Evolutionary conservation across 495 filamentous ascomycete genomes (phyloP).

Genomic region (Xylaria scruposa): DNA sequence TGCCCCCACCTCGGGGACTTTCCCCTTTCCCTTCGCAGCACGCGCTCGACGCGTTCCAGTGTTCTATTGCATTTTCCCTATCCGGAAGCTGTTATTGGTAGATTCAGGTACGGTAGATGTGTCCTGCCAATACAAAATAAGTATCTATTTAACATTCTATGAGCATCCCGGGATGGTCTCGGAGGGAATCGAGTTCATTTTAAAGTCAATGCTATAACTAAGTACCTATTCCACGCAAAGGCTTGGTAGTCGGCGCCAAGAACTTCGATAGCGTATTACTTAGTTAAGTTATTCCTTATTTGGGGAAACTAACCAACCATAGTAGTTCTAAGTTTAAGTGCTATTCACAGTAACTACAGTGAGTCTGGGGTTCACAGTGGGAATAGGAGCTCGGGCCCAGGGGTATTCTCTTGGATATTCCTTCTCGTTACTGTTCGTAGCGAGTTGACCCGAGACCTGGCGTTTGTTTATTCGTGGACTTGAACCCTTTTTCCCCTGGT

Average conservation of each 20-base stretch:
- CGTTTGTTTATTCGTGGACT: slow-evolving; percentile 13
- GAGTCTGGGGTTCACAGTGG: slow-evolving; percentile 1
- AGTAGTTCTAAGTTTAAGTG: background rate
- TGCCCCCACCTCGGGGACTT: background rate
- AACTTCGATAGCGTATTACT: background rate
- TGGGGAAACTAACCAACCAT: background rate
- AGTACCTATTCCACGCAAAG: background rate
- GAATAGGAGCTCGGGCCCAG: slow-evolving; percentile 18
- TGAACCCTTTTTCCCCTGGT: background rate
- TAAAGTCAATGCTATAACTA: slow-evolving; percentile 7
- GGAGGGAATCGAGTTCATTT: background rate
- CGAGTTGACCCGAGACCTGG: slow-evolving; percentile 2
- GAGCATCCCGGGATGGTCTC: background rate
- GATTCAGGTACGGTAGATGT: background rate
- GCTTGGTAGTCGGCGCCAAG: slow-evolving; percentile 8
- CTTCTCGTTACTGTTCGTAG: background rate
- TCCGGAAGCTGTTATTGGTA: background rate
- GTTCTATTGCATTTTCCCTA: background rate
- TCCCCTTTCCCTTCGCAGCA: background rate
- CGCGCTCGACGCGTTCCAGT: slow-evolving; percentile 17
- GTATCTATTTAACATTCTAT: background rate
- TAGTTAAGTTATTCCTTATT: background rate
- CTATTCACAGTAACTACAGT: background rate
- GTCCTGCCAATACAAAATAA: background rate
- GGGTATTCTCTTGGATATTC: background rate